Percentiles rank a stretch among this genome's conserved stretches.
Conservation (phyloP, 176 grass and related monocot genomes). For the Avena eriantha region DNA sequence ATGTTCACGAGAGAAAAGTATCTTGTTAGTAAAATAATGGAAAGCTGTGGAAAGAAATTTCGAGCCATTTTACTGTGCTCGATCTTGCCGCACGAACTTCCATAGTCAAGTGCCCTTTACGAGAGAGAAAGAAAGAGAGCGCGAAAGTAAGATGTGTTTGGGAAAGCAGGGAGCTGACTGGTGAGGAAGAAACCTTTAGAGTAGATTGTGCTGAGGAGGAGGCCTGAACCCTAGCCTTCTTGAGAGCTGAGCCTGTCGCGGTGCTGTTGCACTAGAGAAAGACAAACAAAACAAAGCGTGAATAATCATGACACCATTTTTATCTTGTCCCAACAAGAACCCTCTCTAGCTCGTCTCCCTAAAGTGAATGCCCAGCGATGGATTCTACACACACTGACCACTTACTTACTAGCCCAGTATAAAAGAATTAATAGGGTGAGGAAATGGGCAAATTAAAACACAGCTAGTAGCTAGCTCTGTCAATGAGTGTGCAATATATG, state of each 20-base stretch:
- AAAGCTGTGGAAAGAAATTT: constrained; percentile 26
- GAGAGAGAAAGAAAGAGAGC: constrained; percentile 1
- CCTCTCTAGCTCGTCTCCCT: not conserved
- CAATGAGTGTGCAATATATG: constrained; percentile 50
- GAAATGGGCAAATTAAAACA: constrained; percentile 43
- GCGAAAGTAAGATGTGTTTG: not conserved
- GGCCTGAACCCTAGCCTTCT: constrained; percentile 97
- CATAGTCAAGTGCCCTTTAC: constrained; percentile 11
- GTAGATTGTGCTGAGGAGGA: constrained; percentile 95
- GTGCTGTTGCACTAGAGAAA: constrained; percentile 98
- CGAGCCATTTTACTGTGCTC: not conserved
- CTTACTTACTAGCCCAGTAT: constrained; percentile 26
- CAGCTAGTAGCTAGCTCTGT: constrained; percentile 48
- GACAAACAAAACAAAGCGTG: constrained; percentile 57
- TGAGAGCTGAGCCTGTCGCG: constrained; percentile 79
- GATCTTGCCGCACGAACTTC: constrained; percentile 34
- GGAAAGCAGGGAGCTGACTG: constrained; percentile 48
- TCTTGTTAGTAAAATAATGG: not conserved
- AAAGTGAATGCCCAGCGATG: constrained; percentile 23
- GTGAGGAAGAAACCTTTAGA: constrained; percentile 87
- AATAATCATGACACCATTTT: constrained; percentile 62
- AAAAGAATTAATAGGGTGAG: constrained; percentile 33
- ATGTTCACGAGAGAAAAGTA: not conserved
- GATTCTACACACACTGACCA: constrained; percentile 34
- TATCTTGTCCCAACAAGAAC: constrained; percentile 42